Evolutionary conservation across 129 eudicot genomes (phyloP).

Genomic region (Saussurea involucrata): DNA sequence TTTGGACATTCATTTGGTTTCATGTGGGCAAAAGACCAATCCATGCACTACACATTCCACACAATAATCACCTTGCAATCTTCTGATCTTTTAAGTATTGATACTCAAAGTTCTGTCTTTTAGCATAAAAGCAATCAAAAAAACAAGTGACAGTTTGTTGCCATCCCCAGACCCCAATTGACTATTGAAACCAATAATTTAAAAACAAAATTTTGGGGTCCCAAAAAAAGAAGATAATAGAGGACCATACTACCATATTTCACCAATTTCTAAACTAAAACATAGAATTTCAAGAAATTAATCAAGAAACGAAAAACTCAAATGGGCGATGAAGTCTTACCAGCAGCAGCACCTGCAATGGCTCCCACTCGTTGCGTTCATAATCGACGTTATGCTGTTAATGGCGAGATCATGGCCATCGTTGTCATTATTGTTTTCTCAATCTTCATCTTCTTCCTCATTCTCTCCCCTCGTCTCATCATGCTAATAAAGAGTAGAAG

Average conservation of each 20-base stretch:
- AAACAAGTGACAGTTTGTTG: conserved; percentile 16
- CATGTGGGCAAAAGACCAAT: background rate
- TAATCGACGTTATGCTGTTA: conserved; percentile 12
- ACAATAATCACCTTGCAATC: background rate
- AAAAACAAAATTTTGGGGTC: background rate
- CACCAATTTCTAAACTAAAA: background rate
- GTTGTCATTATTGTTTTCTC: conserved; percentile 18
- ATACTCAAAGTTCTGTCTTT: conserved; percentile 8
- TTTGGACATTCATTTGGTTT: background rate
- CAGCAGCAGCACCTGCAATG: conserved; percentile 17
- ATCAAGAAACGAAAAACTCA: background rate
- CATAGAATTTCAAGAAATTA: conserved; percentile 8
- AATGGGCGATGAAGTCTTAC: conserved; percentile 20
- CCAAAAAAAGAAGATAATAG: conserved; percentile 1
- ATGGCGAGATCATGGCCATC: conserved; percentile 29
- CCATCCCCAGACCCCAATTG: conserved; percentile 23
- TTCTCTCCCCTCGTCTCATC: conserved; percentile 18
- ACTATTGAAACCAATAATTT: background rate
- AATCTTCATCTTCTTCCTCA: conserved; percentile 2
- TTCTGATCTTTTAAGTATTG: background rate
- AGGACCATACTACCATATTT: conserved; percentile 7
- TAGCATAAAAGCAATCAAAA: conserved; percentile 14
- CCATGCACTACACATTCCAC: background rate
- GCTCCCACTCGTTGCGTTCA: conserved; percentile 5
- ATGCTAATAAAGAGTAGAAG: conserved; percentile 13